These are phyloP conservation scores for Diplodia scrobiculata DNA, from an alignment of 2,329 filamentous ascomycete genomes.

Conservation along the genomic window DNA sequence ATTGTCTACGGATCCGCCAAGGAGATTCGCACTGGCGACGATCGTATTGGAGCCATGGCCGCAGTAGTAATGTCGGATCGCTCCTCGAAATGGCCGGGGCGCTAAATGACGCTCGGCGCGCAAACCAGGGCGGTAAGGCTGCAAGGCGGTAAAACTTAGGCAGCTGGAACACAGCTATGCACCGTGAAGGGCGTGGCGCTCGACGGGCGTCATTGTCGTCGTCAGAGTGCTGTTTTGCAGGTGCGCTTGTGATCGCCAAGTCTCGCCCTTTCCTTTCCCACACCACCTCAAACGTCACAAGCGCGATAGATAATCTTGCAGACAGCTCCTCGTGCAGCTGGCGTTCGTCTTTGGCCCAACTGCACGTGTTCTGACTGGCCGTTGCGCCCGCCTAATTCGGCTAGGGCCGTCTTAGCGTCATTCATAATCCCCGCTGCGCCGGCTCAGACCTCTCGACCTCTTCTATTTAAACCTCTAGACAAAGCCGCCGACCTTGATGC, in stretches of 20 bases:
- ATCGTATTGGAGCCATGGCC: conserved; percentile 26
- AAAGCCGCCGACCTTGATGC: conserved; percentile 23
- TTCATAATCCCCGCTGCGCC: conserved; percentile 29
- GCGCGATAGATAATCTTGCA: conserved; percentile 11
- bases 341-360: neutral
- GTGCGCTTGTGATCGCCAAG: conserved; percentile 16
- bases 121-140: conserved; percentile 1
- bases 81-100: conserved; percentile 6
- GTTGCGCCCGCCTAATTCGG: conserved; percentile 19
- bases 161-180: neutral
- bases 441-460: conserved; percentile 34
- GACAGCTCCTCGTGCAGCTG: conserved; percentile 12
- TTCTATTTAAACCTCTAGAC: conserved; percentile 23
- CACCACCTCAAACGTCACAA: conserved; percentile 3
- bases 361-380: conserved; percentile 27
- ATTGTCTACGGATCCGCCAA: conserved; percentile 1
- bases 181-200: neutral
- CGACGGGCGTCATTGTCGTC: neutral
- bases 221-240: conserved; percentile 5
- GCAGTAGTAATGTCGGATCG: conserved; percentile 24
- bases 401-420: conserved; percentile 22
- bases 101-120: conserved; percentile 15
- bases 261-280: conserved; percentile 3
- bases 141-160: conserved; percentile 12
- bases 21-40: conserved; percentile 24